Base-by-base conservation (phyloP, 2,329 filamentous ascomycete genomes). In the Exophiala calicioides region DNA sequence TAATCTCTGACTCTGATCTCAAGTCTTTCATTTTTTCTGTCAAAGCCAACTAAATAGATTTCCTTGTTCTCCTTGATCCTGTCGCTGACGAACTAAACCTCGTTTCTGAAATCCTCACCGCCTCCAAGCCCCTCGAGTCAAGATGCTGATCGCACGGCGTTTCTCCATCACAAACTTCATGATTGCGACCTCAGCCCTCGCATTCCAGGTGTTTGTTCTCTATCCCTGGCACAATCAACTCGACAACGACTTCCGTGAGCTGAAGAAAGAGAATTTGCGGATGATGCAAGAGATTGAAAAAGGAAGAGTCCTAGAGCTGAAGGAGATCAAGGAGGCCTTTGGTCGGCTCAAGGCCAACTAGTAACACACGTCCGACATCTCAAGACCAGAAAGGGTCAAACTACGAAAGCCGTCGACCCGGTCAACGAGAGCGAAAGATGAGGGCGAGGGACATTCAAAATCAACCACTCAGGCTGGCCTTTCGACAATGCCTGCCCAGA, bases 171-270 rank as follows among this genome's bases (percentile, higher is more conserved):
- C 79, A 51, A 84, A 86, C 68, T 86, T 86, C 60, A 61, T 76
- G 53, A 79, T 86, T 50, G 83, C 81, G 42, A 76, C 75, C 21
- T 84, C 81, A 3, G 83, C 83, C 0, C 72, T 86, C 24, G 72
- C 71, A 26, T 86, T 86, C 64, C 82, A 86, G 65, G 80, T 85
- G 38, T 82, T 80, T 57, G 83, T 86, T 29, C 71, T 86, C 8
- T 86, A 86, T 64, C 83, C 83, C 1, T 86, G 82, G 82, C 82
- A 86, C 65, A 76, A 84, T 58, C 71, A 83, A 60, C 68, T 86
- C 5, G 79, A 85, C 53, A 73, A 77, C 15, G 77, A 79, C 50
- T 85, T 86, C 58, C 71, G 79, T 44, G 67, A 72, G 8, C 66
- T 85, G 18, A 81, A 79, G 60, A 72, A 71, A 46, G 81, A 84